Evolutionary conservation across 805 yeast species (phyloP), one percentile per base, ranked within the genome.

Genomic region (Ogataea philodendri): DNA sequence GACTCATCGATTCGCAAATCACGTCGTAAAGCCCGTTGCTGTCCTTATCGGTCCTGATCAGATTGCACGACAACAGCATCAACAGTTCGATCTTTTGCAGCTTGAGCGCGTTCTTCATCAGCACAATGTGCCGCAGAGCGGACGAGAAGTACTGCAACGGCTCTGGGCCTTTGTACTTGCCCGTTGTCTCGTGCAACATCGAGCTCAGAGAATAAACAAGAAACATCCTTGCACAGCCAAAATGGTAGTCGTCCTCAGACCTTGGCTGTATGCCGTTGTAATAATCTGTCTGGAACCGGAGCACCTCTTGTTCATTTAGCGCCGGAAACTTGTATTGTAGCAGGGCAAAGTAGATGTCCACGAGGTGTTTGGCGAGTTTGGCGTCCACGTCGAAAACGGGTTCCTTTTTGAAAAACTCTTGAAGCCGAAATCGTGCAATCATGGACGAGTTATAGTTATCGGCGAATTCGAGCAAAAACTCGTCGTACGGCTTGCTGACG

Each of bases 11-110:
- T 48, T 76, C 81, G 22, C 65, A 62, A 21, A 78, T 67, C 28
- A 78, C 71, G 14, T 69, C 70, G 48, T 72, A 75, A 9, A 76
- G 60, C 8, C 72, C 72, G 18, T 69, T 63, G 5, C 82, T 67
- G 49, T 79, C 84, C 32, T 72, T 64, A 47, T 79, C 84, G 2
- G 82, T 76, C 51, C 84, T 63, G 34, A 77, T 72, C 34, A 78
- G 59, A 40, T 77, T 76, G 14, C 75, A 63, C 6, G 77, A 73
- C 9, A 78, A 58, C 31, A 78, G 48, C 1, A 78, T 62, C 26
- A 75, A 54, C 4, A 78, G 63, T 53, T 77, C 81, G 22, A 78
- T 63, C 45, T 70, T 70, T 48, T 73, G 68, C 28, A 69, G 55
- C 15, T 63, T 63, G 11, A 65, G 53, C 28, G 71, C 54, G 18